phyloP scores from a whole-genome alignment of 768 basidiomycete genomes.

The Mrakia gelida region DNA sequence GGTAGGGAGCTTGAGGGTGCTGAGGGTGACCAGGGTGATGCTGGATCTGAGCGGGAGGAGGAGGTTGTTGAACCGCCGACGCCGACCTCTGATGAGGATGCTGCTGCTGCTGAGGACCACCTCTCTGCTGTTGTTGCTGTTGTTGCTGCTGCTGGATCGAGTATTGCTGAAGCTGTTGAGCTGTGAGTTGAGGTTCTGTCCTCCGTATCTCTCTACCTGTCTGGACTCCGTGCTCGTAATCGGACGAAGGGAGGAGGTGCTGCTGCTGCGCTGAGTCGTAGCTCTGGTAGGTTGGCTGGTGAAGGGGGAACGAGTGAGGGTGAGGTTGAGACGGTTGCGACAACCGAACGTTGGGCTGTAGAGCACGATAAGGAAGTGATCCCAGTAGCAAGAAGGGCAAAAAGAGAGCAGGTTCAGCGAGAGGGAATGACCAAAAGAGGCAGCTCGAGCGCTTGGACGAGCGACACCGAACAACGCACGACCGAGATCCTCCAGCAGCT shows the following conservation, averaged over 20 bases:
- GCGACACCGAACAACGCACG: background rate
- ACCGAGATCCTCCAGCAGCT: background rate
- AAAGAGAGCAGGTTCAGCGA: background rate
- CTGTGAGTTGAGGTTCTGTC: background rate
- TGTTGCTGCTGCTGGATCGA: background rate
- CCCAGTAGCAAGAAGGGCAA: background rate
- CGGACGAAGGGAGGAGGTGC: background rate
- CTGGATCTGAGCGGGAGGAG: conserved; percentile 2
- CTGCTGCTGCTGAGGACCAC: background rate
- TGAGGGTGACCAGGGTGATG: background rate
- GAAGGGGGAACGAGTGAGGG: background rate
- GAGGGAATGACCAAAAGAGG: background rate
- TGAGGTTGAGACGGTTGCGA: background rate
- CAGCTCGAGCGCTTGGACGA: background rate
- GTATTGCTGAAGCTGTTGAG: background rate
- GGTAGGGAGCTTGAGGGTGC: background rate
- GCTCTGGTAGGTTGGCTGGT: background rate
- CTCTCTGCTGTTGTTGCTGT: background rate
- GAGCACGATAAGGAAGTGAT: background rate
- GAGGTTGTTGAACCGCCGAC: background rate
- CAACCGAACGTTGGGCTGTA: conserved; percentile 1
- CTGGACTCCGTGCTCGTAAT: conserved; percentile 6
- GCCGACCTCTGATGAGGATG: background rate
- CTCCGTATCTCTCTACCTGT: background rate
- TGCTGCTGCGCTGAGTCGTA: conserved; percentile 8